phyloP scores from a whole-genome alignment of 768 basidiomycete genomes.

The Tephrocybe sp. region DNA sequence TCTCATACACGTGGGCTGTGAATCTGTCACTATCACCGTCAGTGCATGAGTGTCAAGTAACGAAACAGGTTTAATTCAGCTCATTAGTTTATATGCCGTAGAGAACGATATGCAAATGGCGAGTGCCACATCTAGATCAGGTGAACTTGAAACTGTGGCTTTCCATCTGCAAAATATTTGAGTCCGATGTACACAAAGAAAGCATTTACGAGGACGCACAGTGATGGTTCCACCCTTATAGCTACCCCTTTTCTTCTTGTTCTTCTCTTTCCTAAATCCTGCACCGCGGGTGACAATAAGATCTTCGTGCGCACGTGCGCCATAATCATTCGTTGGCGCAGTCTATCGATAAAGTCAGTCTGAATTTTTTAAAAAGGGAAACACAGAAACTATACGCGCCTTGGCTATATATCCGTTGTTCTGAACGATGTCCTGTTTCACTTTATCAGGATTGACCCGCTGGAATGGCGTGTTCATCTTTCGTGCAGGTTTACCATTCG shows the following conservation, averaged over 20 bases:
- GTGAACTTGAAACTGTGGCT: constrained; percentile 88
- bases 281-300: constrained; percentile 92
- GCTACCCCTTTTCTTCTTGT: constrained; percentile 97
- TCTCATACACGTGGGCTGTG: constrained; percentile 6
- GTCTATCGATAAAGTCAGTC: constrained; percentile 38
- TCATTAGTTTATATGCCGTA: background rate
- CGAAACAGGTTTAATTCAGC: background rate
- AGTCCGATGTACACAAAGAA: constrained; percentile 1
- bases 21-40: too few species aligned
- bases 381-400: constrained; percentile 40
- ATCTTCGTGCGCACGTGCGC: constrained; percentile 80
- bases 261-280: constrained; percentile 98
- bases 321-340: constrained; percentile 78
- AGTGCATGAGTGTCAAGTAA: background rate
- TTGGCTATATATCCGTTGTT: constrained; percentile 84
- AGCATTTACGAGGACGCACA: constrained; percentile 40
- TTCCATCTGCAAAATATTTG: constrained; percentile 50
- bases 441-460: constrained; percentile 68
- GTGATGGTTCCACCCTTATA: constrained; percentile 96
- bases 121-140: constrained; percentile 12
- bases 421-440: constrained; percentile 36
- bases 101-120: constrained; percentile 2
- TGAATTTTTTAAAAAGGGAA: background rate
- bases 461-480: constrained; percentile 72
- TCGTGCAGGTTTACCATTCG: constrained; percentile 31